Evolutionary conservation across 495 filamentous ascomycete species (phyloP), one percentile per base, ranked within the genome.

Genomic region (Arthonia radiata): DNA sequence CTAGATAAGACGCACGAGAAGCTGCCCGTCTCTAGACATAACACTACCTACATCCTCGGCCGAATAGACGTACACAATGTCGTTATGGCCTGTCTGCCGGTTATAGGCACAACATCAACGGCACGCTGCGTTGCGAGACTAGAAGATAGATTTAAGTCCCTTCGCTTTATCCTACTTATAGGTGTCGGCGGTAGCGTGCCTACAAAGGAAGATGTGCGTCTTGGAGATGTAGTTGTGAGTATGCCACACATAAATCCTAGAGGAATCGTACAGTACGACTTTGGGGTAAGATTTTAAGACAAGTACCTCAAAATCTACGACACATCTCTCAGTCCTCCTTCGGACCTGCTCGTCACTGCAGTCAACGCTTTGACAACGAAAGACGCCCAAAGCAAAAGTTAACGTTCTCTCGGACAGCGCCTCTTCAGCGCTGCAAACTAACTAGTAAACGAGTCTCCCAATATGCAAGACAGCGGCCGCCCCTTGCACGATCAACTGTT

Each of bases 221-320:
- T 57, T 23, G 54, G 55, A 19, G 47, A 54, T 39, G 41, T 61
- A 13, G 51, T 57, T 2, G 43, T 60, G 25, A 48, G 52, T 37
- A 32, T 40, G 9, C 44, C 48, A 4, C 34, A 19, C n/a, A 33
- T 27, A n/a, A 38, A 18, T 6, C 36, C 30, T 31, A 37, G 40
- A 17, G 49, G 52, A 14, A 50, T 57, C 1, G 38, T 58, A 5
- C 47, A 54, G 31, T 56, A 36, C 31, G 44, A 56, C 26, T 43
- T 41, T 29, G 56, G 53, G 3, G 57, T 55, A 25, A 35, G 37
- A 7, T 18, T 26, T 2, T n/a, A n/a, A n/a, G n/a, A n/a, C n/a
- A 39, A 40, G 5, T 10, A 30, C 5, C 50, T 54, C 29, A 23
- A 32, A 26, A 22, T 22, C 19, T 41, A 35, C 6, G 57, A 44